Base-by-base conservation (phyloP, 768 basidiomycete genomes). In the Suillus sp. region DNA sequence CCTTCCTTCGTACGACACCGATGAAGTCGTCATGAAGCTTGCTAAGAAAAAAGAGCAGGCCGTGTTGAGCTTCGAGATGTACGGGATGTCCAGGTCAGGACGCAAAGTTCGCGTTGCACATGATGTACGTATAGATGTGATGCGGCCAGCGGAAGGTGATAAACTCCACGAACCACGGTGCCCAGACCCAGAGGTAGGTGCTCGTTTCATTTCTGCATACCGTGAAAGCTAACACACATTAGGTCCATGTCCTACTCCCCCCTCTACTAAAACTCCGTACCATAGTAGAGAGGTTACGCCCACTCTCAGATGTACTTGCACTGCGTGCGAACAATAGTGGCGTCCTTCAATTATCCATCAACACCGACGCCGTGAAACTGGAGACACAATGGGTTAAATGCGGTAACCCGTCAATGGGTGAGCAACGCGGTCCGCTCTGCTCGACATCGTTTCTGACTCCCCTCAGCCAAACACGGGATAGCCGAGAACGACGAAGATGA, bases 31-130 rank as follows among this genome's bases (percentile, higher is more conserved):
- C 58, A 86, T 95, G 83, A 94, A 91, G 76, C 82, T 95, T 3
- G 91, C 93, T 13, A 96, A 96, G 80, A 93, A 93, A 76, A 87
- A 88, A 66, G 87, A 91, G 55, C 86, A 87, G 43, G 90, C 92
- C 1, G 84, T 92, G 38, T 81, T 95, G 11, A 86, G 83, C 54
- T 91, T 95, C 64, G 91, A 91, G 67, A 91, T 95, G 64, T 80
- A 78, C 50, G 87, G 86, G 0, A 75, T 84, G 59, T 88, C 86
- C 11, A 78, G 86, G n/a, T 79, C 84, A 34, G 91, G 91, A 6
- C 80, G 86, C 63, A 80, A 75, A 48, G 82, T 93, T 45, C 81
- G 83, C 51, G 84, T 95, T 25, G 79, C 84, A 0, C 93, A 96
- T 71, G 93, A 95, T 69, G 91, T 95, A 34, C 83, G 84, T 67